These are phyloP conservation scores for Penicillium hesseltinei DNA, from an alignment of 2,329 filamentous ascomycete genomes.

Conservation along the genomic window DNA sequence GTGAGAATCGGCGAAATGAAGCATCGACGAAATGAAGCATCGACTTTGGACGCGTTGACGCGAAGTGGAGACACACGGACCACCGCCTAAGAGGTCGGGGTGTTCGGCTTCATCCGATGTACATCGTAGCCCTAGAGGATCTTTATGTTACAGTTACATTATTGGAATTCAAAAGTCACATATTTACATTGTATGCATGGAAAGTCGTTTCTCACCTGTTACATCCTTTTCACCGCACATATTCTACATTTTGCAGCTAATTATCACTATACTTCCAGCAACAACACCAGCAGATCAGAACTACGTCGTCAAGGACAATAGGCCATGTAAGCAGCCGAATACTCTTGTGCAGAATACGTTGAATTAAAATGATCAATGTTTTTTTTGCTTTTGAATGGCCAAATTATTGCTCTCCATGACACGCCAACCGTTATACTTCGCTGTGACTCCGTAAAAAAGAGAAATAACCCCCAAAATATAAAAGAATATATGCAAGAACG, in stretches of 20 bases:
- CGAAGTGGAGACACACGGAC: constrained; percentile 30
- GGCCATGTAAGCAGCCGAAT: too few species aligned
- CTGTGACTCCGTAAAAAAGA: constrained; percentile 10
- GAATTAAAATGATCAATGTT: neutral
- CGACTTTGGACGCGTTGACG: constrained; percentile 23
- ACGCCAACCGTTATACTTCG: constrained; percentile 19
- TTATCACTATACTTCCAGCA: neutral
- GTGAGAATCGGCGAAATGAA: neutral
- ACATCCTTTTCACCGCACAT: neutral
- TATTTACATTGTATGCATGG: neutral
- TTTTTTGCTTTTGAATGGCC: constrained; percentile 4
- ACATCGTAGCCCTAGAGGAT: neutral
- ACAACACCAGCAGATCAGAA: neutral
- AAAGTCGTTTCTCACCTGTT: neutral
- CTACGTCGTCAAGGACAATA: neutral
- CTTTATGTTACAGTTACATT: neutral
- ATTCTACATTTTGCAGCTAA: neutral
- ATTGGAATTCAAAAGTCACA: neutral
- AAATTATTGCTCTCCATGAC: constrained; percentile 13
- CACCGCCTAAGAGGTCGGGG: constrained; percentile 28
- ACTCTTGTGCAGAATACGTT: neutral
- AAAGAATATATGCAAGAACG: constrained; percentile 10
- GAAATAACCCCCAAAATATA: constrained; percentile 7
- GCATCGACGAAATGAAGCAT: constrained; percentile 9
- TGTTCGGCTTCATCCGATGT: neutral